phyloP scores from a whole-genome alignment of 805 yeast genomes.

The Wickerhamomyces ciferrii region DNA sequence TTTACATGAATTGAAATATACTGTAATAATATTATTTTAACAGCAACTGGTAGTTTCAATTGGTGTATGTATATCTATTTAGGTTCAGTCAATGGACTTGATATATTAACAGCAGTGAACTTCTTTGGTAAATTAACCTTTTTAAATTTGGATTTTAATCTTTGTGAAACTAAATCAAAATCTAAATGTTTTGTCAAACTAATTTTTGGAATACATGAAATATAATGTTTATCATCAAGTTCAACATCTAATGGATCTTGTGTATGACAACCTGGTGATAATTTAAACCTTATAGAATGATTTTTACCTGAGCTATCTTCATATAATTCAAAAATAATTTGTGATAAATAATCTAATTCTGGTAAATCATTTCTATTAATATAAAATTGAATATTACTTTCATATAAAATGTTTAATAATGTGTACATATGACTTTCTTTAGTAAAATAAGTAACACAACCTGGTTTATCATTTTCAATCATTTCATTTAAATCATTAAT shows the following conservation, averaged over 20 bases:
- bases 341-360: conserved; percentile 92
- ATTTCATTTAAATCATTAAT: conserved; percentile 74
- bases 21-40: no score
- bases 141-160: conserved; percentile 72
- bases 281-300: conserved; percentile 84
- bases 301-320: conserved; percentile 77
- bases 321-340: conserved; percentile 88
- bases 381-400: conserved; percentile 90
- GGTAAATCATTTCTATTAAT: conserved; percentile 94
- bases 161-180: conserved; percentile 80
- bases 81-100: conserved; percentile 47
- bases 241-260: conserved; percentile 97
- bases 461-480: conserved; percentile 75
- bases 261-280: conserved; percentile 97
- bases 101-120: conserved; percentile 83
- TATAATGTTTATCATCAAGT: conserved; percentile 92
- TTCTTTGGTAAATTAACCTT: conserved; percentile 89
- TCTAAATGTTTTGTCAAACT: conserved; percentile 91
- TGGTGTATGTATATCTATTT: no score
- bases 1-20: background rate
- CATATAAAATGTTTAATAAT: conserved; percentile 82
- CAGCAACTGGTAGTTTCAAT: no score
- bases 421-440: conserved; percentile 97
- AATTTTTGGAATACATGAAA: conserved; percentile 90
- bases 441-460: conserved; percentile 86